Evolutionary conservation across 1,284 basidiomycete species (phyloP).

Genomic region (Marasmius sp.): DNA sequence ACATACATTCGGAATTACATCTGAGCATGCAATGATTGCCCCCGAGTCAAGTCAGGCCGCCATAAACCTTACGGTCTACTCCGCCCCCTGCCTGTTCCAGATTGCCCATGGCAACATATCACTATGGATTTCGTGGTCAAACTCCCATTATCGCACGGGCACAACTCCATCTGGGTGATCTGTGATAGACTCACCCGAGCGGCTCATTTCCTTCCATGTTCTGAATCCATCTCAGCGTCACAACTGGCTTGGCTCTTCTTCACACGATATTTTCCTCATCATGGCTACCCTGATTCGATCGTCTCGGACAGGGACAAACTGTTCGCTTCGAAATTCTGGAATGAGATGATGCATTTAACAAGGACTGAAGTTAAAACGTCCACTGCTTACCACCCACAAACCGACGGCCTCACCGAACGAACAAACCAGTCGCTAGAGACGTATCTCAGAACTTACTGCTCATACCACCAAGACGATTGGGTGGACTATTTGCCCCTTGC

Average conservation of each 20-base stretch:
- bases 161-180: too few species aligned
- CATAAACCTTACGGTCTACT: slow-evolving; percentile 24
- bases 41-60: slow-evolving; percentile 18
- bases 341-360: slow-evolving; percentile 20
- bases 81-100: slow-evolving; percentile 23
- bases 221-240: background rate
- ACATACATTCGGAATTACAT: slow-evolving; percentile 22
- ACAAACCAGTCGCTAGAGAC: slow-evolving; percentile 43
- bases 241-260: slow-evolving; percentile 3
- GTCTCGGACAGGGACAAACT: slow-evolving; percentile 27
- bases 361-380: slow-evolving; percentile 25
- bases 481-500: slow-evolving; percentile 37
- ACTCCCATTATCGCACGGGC: slow-evolving; percentile 21
- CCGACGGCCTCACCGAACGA: slow-evolving; percentile 39
- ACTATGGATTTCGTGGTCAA: slow-evolving; percentile 38
- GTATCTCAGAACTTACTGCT: slow-evolving; percentile 34
- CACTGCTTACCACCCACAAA: slow-evolving; percentile 30
- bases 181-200: slow-evolving; percentile 28
- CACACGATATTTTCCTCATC: background rate
- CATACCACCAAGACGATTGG: slow-evolving; percentile 48
- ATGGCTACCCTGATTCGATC: background rate
- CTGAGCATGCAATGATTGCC: slow-evolving; percentile 24
- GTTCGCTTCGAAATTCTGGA: slow-evolving; percentile 33
- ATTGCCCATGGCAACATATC: slow-evolving; percentile 32
- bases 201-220: slow-evolving; percentile 27